Percentiles rank a stretch among this genome's conserved stretches.
These are phyloP conservation scores for Solanum appendiculatum DNA, from an alignment of 257 asterid genomes.

Conservation along the genomic window DNA sequence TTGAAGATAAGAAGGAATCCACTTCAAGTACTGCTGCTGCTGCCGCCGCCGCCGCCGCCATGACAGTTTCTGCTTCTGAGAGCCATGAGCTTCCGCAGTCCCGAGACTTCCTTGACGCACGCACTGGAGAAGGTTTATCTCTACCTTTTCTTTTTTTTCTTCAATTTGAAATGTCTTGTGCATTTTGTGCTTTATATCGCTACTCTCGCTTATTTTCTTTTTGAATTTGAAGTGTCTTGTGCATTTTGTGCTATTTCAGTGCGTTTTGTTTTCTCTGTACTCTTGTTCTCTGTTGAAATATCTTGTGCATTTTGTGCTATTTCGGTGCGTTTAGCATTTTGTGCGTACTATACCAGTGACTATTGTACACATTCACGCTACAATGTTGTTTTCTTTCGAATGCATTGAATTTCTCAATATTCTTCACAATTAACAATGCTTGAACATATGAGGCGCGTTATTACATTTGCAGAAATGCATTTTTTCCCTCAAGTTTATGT, in stretches of 20 bases:
- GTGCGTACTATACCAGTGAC: not conserved
- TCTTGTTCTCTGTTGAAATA: not conserved
- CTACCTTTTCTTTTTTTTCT: not conserved
- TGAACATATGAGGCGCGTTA: not conserved
- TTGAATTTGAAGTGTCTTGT: not conserved
- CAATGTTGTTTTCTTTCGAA: not conserved
- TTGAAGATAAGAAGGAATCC: conserved; percentile 19
- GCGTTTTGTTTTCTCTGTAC: not conserved
- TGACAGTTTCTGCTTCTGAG: conserved; percentile 21
- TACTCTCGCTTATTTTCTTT: not conserved
- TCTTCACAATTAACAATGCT: not conserved
- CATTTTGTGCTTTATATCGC: not conserved
- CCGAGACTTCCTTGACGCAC: conserved; percentile 51
- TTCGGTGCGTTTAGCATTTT: not conserved
- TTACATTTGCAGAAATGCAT: not conserved
- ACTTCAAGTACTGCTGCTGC: conserved; percentile 20
- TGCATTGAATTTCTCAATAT: not conserved
- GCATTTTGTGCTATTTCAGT: not conserved
- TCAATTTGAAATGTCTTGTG: not conserved
- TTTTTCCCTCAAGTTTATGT: not conserved
- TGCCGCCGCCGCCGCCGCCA: conserved; percentile 10
- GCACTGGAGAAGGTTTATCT: conserved; percentile 38
- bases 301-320: not conserved
- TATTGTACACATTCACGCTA: not conserved
- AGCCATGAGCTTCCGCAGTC: conserved; percentile 35